Conservation (phyloP, 768 basidiomycete species). For the Serendipita indica region DNA sequence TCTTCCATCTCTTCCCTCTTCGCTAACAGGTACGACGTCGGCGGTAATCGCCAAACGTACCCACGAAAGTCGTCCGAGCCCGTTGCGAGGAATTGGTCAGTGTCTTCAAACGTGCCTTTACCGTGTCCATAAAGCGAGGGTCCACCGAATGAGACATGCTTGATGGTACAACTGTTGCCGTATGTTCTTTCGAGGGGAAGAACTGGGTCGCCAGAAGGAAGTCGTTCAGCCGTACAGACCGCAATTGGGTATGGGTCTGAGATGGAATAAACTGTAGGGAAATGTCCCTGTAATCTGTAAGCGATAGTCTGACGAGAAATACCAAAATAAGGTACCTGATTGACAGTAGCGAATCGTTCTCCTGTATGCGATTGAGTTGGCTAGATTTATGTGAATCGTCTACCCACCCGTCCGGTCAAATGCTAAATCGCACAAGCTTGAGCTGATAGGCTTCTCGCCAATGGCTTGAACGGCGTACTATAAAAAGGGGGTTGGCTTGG, state of each 20-base stretch:
- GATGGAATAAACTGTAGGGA: conserved; percentile 54
- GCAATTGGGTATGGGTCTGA: conserved; percentile 58
- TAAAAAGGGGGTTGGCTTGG: no score
- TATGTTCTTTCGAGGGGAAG: conserved; percentile 38
- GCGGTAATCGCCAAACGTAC: conserved; percentile 66
- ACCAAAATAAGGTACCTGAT: not conserved
- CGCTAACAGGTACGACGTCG: conserved; percentile 28
- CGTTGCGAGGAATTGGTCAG: conserved; percentile 48
- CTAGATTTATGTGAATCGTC: not conserved
- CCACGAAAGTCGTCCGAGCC: conserved; percentile 74
- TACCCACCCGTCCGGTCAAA: conserved; percentile 53
- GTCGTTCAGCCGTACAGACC: conserved; percentile 42
- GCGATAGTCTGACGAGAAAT: not conserved
- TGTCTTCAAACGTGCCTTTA: conserved; percentile 17
- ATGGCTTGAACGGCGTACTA: conserved; percentile 1
- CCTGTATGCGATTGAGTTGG: not conserved
- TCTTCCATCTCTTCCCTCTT: conserved; percentile 31
- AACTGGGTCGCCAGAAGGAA: conserved; percentile 39
- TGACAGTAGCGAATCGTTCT: conserved; percentile 4
- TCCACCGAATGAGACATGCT: conserved; percentile 70
- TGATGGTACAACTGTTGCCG: conserved; percentile 63
- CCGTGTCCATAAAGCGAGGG: conserved; percentile 25
- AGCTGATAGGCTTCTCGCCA: not conserved
- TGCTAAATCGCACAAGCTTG: conserved; percentile 11
- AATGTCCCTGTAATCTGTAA: conserved; percentile 46